phyloP scores from a whole-genome alignment of 179 eudicot species.

The Silene coronaria region DNA sequence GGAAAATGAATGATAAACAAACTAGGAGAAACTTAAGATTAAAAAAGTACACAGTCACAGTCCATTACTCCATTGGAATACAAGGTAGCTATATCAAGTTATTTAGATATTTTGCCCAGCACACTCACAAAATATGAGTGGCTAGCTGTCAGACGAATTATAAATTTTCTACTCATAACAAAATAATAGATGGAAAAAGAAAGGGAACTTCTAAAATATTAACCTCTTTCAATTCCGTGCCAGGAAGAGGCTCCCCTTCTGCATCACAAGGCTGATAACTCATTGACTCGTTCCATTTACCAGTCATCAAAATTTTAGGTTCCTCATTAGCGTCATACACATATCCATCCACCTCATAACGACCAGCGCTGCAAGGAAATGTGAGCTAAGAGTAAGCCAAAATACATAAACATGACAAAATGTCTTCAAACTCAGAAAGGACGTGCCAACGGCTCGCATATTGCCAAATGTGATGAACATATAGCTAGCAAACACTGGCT shows the following conservation, averaged over 20 bases:
- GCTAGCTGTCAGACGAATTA: background rate
- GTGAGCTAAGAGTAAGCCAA: slow-evolving; percentile 13
- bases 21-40: background rate
- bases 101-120: background rate
- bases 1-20: slow-evolving; percentile 3
- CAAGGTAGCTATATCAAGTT: background rate
- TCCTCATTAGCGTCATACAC: slow-evolving; percentile 89
- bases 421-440: background rate
- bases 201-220: slow-evolving; percentile 29
- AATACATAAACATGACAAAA: background rate
- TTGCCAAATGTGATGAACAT: background rate
- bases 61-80: background rate
- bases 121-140: background rate
- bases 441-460: background rate
- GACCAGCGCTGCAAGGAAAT: slow-evolving; percentile 62
- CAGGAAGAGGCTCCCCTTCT: slow-evolving; percentile 91
- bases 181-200: background rate
- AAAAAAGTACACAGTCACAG: no score
- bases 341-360: slow-evolving; percentile 97
- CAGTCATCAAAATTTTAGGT: slow-evolving; percentile 92
- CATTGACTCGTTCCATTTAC: slow-evolving; percentile 88
- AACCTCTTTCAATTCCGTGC: slow-evolving; percentile 92
- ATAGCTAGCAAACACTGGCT: slow-evolving; percentile 2
- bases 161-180: background rate
- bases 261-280: slow-evolving; percentile 90